These are phyloP conservation scores for Suillus occidentalis DNA, from an alignment of 768 basidiomycete genomes.

Conservation along the genomic window DNA sequence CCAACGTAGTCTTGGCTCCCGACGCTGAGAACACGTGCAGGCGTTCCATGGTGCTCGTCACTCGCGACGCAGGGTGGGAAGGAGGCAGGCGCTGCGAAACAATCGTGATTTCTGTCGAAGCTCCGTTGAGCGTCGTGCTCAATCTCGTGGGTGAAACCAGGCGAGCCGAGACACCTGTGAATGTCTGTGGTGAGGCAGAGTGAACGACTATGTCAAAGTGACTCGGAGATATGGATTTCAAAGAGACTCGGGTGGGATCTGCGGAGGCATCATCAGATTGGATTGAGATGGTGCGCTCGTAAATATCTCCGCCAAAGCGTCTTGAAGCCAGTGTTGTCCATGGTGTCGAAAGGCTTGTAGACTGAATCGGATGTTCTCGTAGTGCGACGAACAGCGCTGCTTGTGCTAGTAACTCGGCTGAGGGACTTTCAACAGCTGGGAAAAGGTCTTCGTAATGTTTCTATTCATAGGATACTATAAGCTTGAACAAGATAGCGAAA, in stretches of 20 bases:
- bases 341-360: conserved; percentile 43
- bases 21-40: conserved; percentile 68
- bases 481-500: not conserved
- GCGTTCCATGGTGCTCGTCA: conserved; percentile 63
- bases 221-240: conserved; percentile 42
- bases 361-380: conserved; percentile 48
- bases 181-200: conserved; percentile 31
- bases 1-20: conserved; percentile 63
- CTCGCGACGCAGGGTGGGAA: conserved; percentile 51
- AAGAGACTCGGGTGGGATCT: conserved; percentile 37
- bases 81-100: conserved; percentile 67
- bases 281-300: conserved; percentile 61
- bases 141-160: conserved; percentile 56
- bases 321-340: conserved; percentile 73
- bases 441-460: conserved; percentile 86
- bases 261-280: conserved; percentile 52
- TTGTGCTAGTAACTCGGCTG: conserved; percentile 67
- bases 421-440: conserved; percentile 58
- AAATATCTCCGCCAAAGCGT: conserved; percentile 75
- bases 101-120: conserved; percentile 60
- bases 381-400: conserved; percentile 76
- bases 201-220: conserved; percentile 56
- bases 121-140: conserved; percentile 51
- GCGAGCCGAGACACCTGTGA: conserved; percentile 54
- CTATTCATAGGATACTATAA: conserved; percentile 37